These are phyloP conservation scores for Solioccasus polychromus DNA, from an alignment of 768 basidiomycete genomes.

Conservation along the genomic window DNA sequence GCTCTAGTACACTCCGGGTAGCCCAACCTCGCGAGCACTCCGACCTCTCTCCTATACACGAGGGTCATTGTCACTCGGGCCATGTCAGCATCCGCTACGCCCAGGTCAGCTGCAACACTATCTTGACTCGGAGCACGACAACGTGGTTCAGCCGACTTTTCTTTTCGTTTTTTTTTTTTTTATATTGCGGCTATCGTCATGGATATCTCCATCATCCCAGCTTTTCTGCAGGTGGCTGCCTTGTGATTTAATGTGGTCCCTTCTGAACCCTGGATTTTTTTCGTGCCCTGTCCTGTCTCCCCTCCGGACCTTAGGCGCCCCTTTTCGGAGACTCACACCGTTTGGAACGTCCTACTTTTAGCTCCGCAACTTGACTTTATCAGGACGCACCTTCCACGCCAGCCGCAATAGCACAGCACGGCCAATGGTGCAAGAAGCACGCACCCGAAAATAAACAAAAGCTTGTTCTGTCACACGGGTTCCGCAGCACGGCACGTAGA, in stretches of 20 bases:
- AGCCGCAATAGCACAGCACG: slow-evolving; percentile 20
- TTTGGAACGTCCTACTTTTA: slow-evolving; percentile 10
- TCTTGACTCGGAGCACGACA: no score
- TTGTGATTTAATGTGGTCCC: not conserved
- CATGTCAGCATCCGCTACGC: no score
- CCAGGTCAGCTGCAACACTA: no score
- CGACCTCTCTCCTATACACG: not conserved
- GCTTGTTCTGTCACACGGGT: slow-evolving; percentile 10
- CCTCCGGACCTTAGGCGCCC: slow-evolving; percentile 34
- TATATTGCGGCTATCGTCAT: no score
- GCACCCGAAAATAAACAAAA: slow-evolving; percentile 17
- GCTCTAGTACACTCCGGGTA: slow-evolving; percentile 7
- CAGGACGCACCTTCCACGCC: slow-evolving; percentile 4
- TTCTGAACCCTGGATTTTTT: slow-evolving; percentile 21
- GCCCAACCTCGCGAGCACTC: not conserved
- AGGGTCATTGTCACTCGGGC: no score
- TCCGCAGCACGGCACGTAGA: slow-evolving; percentile 19
- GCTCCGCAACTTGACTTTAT: slow-evolving; percentile 8
- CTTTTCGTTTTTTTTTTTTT: no score
- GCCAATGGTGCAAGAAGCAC: slow-evolving; percentile 14
- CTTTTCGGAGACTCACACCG: slow-evolving; percentile 9
- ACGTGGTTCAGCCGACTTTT: no score
- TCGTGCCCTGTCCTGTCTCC: slow-evolving; percentile 12
- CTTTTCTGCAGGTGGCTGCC: slow-evolving; percentile 7
- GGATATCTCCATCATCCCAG: no score